Percentiles rank a stretch among this genome's conserved stretches.
phyloP scores from a whole-genome alignment of 176 grass and related monocot genomes.

The Eragrostis curvula region DNA sequence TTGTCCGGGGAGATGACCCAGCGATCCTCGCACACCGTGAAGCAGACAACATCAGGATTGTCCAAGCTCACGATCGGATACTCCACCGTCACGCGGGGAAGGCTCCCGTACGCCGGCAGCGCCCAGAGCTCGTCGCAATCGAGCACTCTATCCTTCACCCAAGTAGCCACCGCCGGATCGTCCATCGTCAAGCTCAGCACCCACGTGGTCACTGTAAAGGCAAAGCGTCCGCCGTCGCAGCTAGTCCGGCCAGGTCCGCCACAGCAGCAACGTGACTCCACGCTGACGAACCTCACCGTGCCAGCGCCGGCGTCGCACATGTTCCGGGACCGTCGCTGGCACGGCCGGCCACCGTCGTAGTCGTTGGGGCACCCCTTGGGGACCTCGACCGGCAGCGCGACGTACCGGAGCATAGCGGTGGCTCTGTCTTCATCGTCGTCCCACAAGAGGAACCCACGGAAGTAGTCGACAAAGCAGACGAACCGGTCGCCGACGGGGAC shows the following conservation, averaged over 20 bases:
- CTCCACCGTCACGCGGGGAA: neutral
- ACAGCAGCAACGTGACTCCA: neutral
- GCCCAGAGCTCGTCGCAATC: slow-evolving; percentile 13
- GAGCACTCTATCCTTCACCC: neutral
- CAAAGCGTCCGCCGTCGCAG: neutral
- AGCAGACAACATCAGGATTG: neutral
- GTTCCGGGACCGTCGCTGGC: neutral
- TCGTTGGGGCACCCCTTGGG: too few species aligned
- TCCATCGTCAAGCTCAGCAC: neutral
- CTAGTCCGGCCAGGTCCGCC: neutral
- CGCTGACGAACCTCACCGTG: neutral
- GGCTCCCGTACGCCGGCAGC: neutral
- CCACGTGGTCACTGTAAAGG: neutral
- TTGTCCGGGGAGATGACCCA: too few species aligned
- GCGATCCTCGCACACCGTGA: neutral
- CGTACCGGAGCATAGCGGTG: neutral
- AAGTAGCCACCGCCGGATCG: neutral
- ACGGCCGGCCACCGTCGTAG: neutral
- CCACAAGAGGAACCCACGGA: neutral
- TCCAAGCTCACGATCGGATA: neutral
- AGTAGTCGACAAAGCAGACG: neutral
- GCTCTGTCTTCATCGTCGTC: neutral
- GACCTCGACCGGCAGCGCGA: neutral
- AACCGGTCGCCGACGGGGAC: neutral
- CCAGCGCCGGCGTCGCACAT: neutral